These are phyloP conservation scores for Colletotrichum musae DNA, from an alignment of 2,329 filamentous ascomycete species.

Conservation along the genomic window DNA sequence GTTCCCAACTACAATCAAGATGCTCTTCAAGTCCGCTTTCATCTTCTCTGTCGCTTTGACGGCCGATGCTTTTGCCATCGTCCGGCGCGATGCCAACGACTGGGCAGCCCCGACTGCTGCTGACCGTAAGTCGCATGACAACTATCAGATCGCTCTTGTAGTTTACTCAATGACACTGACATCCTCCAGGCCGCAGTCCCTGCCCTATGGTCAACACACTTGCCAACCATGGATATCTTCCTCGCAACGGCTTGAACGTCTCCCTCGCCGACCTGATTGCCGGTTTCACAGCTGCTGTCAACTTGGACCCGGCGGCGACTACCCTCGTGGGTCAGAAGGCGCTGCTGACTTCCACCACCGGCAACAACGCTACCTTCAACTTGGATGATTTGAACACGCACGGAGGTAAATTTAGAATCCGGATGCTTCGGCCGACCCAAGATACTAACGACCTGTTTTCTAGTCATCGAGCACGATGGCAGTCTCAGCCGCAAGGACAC, in stretches of 20 bases:
- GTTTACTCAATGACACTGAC: not conserved
- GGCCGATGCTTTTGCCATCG: slow-evolving; percentile 28
- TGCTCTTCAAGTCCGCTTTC: slow-evolving; percentile 26
- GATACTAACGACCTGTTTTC: not conserved
- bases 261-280: slow-evolving; percentile 39
- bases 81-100: slow-evolving; percentile 19
- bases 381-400: slow-evolving; percentile 48
- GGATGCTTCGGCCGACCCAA: not conserved
- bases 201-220: slow-evolving; percentile 47
- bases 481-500: slow-evolving; percentile 49
- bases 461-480: slow-evolving; percentile 54
- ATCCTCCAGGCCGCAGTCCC: slow-evolving; percentile 39
- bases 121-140: slow-evolving; percentile 21
- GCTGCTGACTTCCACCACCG: slow-evolving; percentile 47
- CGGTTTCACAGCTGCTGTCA: slow-evolving; percentile 42
- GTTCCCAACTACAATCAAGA: not conserved
- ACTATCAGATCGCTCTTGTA: not conserved
- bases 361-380: slow-evolving; percentile 47
- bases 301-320: slow-evolving; percentile 41
- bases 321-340: slow-evolving; percentile 38
- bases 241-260: slow-evolving; percentile 39
- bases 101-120: slow-evolving; percentile 32
- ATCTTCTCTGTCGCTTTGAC: slow-evolving; percentile 20
- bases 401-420: slow-evolving; percentile 33
- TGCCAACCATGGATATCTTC: slow-evolving; percentile 45